These are phyloP conservation scores for Diaporthe humulicola DNA, from an alignment of 2,329 filamentous ascomycete species.

Conservation along the genomic window DNA sequence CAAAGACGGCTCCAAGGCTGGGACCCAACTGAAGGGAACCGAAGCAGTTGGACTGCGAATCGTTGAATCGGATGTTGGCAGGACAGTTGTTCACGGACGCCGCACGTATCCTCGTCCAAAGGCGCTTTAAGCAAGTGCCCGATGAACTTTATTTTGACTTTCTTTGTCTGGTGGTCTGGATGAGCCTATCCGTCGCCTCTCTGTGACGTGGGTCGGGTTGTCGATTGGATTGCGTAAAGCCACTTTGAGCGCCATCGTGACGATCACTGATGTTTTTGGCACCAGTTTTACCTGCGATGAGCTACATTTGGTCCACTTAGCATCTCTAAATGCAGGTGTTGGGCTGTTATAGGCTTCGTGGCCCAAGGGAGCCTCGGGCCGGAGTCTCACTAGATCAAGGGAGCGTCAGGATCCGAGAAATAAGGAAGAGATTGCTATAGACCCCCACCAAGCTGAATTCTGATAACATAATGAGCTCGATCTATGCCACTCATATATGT, in stretches of 20 bases:
- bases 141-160: background rate
- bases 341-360: background rate
- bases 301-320: background rate
- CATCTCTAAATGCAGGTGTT: background rate
- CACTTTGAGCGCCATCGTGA: background rate
- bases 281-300: background rate
- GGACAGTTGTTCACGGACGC: too few relatives aligned
- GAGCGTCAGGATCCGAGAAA: background rate
- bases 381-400: slow-evolving; percentile 7
- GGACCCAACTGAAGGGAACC: background rate
- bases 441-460: slow-evolving; percentile 7
- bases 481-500: background rate
- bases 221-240: background rate
- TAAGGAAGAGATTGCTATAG: slow-evolving; percentile 4
- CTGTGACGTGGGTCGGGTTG: background rate
- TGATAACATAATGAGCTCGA: slow-evolving; percentile 14
- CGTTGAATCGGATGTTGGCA: background rate
- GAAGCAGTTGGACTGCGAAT: background rate
- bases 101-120: background rate
- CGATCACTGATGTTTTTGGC: background rate
- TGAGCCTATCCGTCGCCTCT: background rate
- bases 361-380: background rate
- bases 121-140: background rate
- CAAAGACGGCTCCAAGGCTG: background rate
- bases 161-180: background rate